These are phyloP conservation scores for Mucor piriformis DNA, from an alignment of 371 early-diverging fungal species.

Conservation along the genomic window DNA sequence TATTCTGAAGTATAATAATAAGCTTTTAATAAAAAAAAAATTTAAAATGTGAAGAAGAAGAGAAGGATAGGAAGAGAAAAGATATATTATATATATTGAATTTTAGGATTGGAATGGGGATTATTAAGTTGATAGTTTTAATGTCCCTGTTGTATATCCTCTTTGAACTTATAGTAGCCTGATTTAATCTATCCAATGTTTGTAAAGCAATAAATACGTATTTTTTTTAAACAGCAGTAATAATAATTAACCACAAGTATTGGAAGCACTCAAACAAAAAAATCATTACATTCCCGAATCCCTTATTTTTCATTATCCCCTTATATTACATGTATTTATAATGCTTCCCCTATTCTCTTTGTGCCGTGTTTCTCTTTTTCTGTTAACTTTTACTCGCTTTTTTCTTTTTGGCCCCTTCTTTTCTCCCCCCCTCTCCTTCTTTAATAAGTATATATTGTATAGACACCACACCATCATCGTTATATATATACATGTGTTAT, in stretches of 20 bases:
- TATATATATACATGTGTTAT: slow-evolving; percentile 1
- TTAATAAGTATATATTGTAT: slow-evolving; percentile 6
- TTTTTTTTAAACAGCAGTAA: slow-evolving; percentile 13
- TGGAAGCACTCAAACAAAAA: neutral
- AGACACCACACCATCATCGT: neutral
- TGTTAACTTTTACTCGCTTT: neutral
- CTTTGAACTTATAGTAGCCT: neutral
- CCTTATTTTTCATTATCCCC: slow-evolving; percentile 15
- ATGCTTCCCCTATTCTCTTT: neutral
- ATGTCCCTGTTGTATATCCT: slow-evolving; percentile 27
- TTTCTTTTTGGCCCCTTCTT: no score
- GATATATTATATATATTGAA: slow-evolving; percentile 4
- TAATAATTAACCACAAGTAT: neutral
- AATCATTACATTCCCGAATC: slow-evolving; percentile 16
- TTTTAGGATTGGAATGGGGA: slow-evolving; percentile 15
- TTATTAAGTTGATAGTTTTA: slow-evolving; percentile 2
- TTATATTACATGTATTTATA: slow-evolving; percentile 5
- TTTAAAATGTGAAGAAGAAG: slow-evolving; percentile 1
- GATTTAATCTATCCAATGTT: slow-evolving; percentile 28
- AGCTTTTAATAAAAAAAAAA: neutral
- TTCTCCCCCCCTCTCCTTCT: neutral
- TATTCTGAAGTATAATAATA: neutral
- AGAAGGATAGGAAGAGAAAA: neutral
- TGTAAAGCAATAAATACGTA: slow-evolving; percentile 1
- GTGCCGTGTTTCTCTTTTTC: neutral